A percentile compares a stretch with the other conserved stretches of the same genome.
phyloP scores from a whole-genome alignment of 2,329 filamentous ascomycete genomes.

The Microsporum audouinii region DNA sequence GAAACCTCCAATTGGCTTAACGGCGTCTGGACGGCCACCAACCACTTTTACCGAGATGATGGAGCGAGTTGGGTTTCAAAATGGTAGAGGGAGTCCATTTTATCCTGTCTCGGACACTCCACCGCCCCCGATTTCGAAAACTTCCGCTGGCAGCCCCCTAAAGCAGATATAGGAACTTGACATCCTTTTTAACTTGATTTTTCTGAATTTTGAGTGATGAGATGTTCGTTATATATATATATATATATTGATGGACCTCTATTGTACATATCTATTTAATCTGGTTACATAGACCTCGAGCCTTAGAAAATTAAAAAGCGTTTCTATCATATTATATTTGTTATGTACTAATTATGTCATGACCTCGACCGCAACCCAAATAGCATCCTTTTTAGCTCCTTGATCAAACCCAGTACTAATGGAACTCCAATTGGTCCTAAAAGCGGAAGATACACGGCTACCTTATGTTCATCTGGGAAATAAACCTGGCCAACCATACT shows the following conservation, averaged over 20 bases:
- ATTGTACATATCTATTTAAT: not conserved
- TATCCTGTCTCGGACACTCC: constrained; percentile 22
- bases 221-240: too few species aligned
- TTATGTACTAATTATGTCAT: not conserved
- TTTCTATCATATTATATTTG: not conserved
- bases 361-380: constrained; percentile 23
- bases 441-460: constrained; percentile 87
- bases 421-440: constrained; percentile 86
- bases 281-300: not conserved
- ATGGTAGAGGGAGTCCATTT: constrained; percentile 20
- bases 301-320: not conserved
- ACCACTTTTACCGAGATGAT: constrained; percentile 31
- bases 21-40: constrained; percentile 17
- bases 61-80: constrained; percentile 26
- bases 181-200: not conserved
- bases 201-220: not conserved
- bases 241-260: not conserved
- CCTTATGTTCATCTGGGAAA: constrained; percentile 96
- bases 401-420: constrained; percentile 68
- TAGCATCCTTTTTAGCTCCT: constrained; percentile 56
- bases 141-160: not conserved
- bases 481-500: constrained; percentile 98
- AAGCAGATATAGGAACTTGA: not conserved
- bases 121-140: constrained; percentile 1
- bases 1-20: constrained; percentile 20